Evolutionary conservation across 2,329 filamentous ascomycete species (phyloP).

Genomic region (Epichloe uncinata): DNA sequence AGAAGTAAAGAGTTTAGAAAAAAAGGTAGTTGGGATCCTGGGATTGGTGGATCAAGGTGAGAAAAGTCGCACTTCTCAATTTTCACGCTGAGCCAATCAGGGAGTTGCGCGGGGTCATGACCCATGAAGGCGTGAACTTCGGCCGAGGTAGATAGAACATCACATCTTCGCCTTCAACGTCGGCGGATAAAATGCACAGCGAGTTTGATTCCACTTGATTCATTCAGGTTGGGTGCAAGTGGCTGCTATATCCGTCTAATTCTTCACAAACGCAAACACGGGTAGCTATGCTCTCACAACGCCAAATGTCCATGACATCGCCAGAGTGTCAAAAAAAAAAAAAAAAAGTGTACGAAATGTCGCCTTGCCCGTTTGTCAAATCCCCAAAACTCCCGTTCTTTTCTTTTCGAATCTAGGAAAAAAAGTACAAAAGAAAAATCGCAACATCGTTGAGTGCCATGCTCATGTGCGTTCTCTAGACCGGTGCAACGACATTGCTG

Average conservation of each 20-base stretch:
- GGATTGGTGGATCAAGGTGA: neutral
- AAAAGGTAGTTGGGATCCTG: neutral
- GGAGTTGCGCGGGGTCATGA: slow-evolving; percentile 10
- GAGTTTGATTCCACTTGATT: neutral
- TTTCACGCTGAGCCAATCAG: slow-evolving; percentile 1
- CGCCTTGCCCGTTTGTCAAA: neutral
- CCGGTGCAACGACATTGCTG: slow-evolving; percentile 17
- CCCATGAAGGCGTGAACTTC: too few relatives aligned
- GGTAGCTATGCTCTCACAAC: neutral
- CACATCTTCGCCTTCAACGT: neutral
- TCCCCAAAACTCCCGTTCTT: neutral
- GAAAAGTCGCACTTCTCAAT: too few relatives aligned
- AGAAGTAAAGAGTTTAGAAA: neutral
- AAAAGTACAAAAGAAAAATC: neutral
- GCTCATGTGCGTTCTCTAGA: slow-evolving; percentile 7
- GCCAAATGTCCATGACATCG: neutral
- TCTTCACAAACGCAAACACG: neutral
- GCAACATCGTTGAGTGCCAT: neutral
- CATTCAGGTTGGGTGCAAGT: neutral
- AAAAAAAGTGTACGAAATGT: too few relatives aligned
- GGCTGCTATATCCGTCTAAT: neutral
- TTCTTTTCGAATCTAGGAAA: neutral
- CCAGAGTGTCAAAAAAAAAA: neutral
- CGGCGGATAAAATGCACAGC: neutral
- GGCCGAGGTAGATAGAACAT: too few relatives aligned